Base-by-base conservation (phyloP, 306 rosid species). In the Glycine tomentella region DNA sequence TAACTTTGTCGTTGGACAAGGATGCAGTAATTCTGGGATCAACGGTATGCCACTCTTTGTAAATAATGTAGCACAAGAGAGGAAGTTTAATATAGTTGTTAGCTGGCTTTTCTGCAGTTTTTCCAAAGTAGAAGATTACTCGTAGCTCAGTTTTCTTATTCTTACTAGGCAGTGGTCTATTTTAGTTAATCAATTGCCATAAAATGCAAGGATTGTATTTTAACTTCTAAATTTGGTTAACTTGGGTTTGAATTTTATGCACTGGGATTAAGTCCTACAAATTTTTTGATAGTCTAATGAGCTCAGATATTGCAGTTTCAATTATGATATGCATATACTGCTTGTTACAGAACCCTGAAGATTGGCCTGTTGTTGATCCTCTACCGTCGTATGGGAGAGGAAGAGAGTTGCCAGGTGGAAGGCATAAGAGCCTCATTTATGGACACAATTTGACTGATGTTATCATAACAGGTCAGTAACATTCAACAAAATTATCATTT, bases 301-400 rank as follows among this genome's bases (percentile, higher is more conserved):
- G 11, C 42, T 82, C 4, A 59, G 7, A 57, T 69, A 76, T 62
- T 77, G 81, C 33, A 34, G 65, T 48, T 82, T 51, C 77, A 44
- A 31, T 58, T 69, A 46, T 77, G 80, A 81, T 77, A 40, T 72
- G 63, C 55, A 63, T 83, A 14, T 81, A 34, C 69, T 73, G 49
- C 71, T 55, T 76, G 68, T 88, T 80, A 58, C 88, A 92, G 97
- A 74, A 88, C 82, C 79, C 84, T 0, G 62, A 82, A 34, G 95
- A 90, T 75, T 94, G 98, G 97, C 97, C 94, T 10, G 75, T 94
- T 75, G 82, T 89, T 48, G 94, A 91, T 36, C 97, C 97, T 16
- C 85, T 94, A 25, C 97, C 97, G 1, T 92, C 98, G 0, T 94
- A 94, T 77, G 98, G 98, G 65, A 90, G 92, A 76, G 98, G 98